Base-by-base conservation (phyloP, 305 asterid species). In the Salvia sclarea region DNA sequence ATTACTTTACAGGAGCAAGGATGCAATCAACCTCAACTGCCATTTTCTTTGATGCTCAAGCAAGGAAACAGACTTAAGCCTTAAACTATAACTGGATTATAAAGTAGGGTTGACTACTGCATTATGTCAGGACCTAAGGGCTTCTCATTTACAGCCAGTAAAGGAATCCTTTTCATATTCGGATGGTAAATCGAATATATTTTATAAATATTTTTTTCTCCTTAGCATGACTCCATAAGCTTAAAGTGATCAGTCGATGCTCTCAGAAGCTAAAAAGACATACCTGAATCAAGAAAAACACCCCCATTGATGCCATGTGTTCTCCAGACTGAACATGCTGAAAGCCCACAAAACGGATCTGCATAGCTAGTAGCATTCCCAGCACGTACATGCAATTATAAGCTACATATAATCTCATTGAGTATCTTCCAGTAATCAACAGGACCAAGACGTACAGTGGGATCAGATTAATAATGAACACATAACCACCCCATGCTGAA, bases 401-500 rank as follows among this genome's bases (percentile, higher is more conserved):
- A 60, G 98, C 97, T 64, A 91, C 91, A 70, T 95, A 95, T 70
- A 95, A 78, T 82, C 99, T 89, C 98, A 91, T 91, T 11, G 99
- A 95, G 76, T 83, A 95, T 81, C 97, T 89, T 78, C 97, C 99
- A 20, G 82, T 85, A 72, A 94, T 78, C 90, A 94, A 82, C 59
- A 94, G 88, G 64, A 94, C 99, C 82, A 94, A 10, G 66, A 91
- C 99, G 37, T 94, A 94, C 44, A 94, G 84, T 3, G 99, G 99
- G 78, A 94, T 83, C 82, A 94, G 76, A 80, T 94, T 94, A 76
- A 94, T 94, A 74, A 94, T 94, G 85, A 94, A 94, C 73, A 94
- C 91, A 79, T 94, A 94, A 68, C 99, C 99, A 77, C 99, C 99
- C 98, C 99, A 94, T 5, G 99, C 98, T 71, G 99, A 94, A 83